Conservation (phyloP, 2,329 filamentous ascomycete species). For the Botrytis pseudocinerea region DNA sequence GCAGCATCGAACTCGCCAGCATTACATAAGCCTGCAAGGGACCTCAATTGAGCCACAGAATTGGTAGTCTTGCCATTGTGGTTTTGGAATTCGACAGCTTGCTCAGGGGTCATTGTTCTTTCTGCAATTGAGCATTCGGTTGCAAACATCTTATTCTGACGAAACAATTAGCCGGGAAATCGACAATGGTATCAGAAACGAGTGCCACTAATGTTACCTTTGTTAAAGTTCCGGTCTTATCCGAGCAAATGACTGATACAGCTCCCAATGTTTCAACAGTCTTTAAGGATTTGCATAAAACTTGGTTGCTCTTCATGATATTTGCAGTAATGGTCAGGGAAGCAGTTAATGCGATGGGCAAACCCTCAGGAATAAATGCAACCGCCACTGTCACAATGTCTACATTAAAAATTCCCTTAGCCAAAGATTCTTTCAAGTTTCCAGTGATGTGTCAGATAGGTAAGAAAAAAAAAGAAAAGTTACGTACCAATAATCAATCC, state of each 20-base stretch:
- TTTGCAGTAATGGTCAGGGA: constrained; percentile 74
- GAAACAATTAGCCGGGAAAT: constrained; percentile 8
- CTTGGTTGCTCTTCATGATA: constrained; percentile 72
- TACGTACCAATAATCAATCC: constrained; percentile 60
- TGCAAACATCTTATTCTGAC: constrained; percentile 68
- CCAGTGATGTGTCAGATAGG: constrained; percentile 45
- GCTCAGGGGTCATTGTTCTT: constrained; percentile 46
- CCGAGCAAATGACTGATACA: constrained; percentile 72
- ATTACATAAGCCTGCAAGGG: constrained; percentile 68
- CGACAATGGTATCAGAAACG: not conserved
- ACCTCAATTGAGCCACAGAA: constrained; percentile 57
- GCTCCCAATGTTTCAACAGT: constrained; percentile 74
- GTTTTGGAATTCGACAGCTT: constrained; percentile 48
- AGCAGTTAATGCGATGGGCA: constrained; percentile 67
- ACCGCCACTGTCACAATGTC: constrained; percentile 46
- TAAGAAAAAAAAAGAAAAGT: constrained; percentile 63
- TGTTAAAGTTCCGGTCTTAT: constrained; percentile 73
- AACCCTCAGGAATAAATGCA: constrained; percentile 72
- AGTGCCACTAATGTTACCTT: constrained; percentile 29
- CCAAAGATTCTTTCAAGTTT: not conserved
- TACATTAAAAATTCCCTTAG: not conserved
- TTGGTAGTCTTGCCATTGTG: constrained; percentile 39
- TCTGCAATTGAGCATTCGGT: constrained; percentile 64
- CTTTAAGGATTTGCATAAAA: constrained; percentile 76
- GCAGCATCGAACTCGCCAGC: constrained; percentile 71